These are phyloP conservation scores for Alternaria longipes DNA, from an alignment of 2,329 filamentous ascomycete genomes.

Conservation along the genomic window DNA sequence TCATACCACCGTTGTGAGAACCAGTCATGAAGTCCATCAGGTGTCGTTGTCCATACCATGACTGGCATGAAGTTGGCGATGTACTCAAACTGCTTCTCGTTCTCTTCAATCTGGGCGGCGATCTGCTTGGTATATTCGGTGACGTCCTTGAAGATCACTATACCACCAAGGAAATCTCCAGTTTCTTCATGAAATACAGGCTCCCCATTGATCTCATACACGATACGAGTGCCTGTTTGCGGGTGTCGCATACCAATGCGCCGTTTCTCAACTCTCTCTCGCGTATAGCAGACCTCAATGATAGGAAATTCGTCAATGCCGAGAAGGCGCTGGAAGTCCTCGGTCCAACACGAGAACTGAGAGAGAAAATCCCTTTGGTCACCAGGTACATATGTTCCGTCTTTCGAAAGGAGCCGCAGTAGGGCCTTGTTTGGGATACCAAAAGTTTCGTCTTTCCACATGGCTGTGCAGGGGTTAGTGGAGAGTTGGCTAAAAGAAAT, in stretches of 20 bases:
- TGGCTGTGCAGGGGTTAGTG: constrained; percentile 54
- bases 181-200: constrained; percentile 71
- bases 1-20: constrained; percentile 81
- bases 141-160: constrained; percentile 76
- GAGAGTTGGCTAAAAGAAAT: neutral
- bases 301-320: constrained; percentile 72
- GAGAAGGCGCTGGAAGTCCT: constrained; percentile 70
- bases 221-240: constrained; percentile 60
- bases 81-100: constrained; percentile 76
- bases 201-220: constrained; percentile 74
- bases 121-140: constrained; percentile 76
- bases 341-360: constrained; percentile 70
- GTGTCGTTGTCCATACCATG: constrained; percentile 75
- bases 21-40: constrained; percentile 74
- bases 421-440: constrained; percentile 76
- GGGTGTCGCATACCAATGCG: constrained; percentile 70
- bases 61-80: constrained; percentile 72
- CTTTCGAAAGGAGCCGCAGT: constrained; percentile 53
- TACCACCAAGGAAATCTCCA: constrained; percentile 76
- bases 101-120: constrained; percentile 72
- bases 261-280: constrained; percentile 66
- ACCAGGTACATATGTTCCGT: constrained; percentile 46
- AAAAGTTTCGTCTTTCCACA: constrained; percentile 82
- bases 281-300: constrained; percentile 68
- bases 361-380: constrained; percentile 63